Evolutionary conservation across 257 asterid species (phyloP), one percentile per base, ranked within the genome.

Genomic region (Solanum paucissectum): DNA sequence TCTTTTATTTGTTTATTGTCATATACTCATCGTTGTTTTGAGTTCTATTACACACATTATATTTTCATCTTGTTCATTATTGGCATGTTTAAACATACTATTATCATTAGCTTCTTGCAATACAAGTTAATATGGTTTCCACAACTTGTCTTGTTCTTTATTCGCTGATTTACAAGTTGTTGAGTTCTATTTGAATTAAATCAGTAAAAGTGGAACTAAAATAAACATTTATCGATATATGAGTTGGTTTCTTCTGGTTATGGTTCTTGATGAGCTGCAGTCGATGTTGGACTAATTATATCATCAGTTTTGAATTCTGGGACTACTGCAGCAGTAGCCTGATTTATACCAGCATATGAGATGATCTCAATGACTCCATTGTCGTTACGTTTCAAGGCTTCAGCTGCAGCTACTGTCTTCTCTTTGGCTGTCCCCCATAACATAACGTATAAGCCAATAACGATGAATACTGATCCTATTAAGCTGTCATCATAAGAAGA

Each of bases 391-490:
- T 72, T 76, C 34, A 60, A 27, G 32, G 52, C 73, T 49, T 79
- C 33, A 46, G 77, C 34, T 36, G 58, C 55, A 83, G 44, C 82
- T 44, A 11, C 12, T 13, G 71, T 69, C 36, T 68, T 46, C 84
- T 90, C 91, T 77, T 88, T 73, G 12, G 86, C 34, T 66, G 90
- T 89, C 23, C 93, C 92, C 93, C 93, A 91, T 1, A 90, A 62
- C 89, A 90, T 90, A 18, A 79, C n/a, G 71, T 90, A 90, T 60
- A 91, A 88, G 5, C 90, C 91, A 40, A 64, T 32, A 16, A 88
- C 40, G 49, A 91, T 91, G 18, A 89, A 38, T 88, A 90, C 83
- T 14, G 92, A 90, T 84, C 92, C 93, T 37, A 89, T 69, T 16
- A 89, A 20, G 77, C 92, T 90, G 29, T 33, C 66, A 52, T 32